Conservation (phyloP, 306 rosid genomes). For the cucumber (Cucumis sativus) region DNA sequence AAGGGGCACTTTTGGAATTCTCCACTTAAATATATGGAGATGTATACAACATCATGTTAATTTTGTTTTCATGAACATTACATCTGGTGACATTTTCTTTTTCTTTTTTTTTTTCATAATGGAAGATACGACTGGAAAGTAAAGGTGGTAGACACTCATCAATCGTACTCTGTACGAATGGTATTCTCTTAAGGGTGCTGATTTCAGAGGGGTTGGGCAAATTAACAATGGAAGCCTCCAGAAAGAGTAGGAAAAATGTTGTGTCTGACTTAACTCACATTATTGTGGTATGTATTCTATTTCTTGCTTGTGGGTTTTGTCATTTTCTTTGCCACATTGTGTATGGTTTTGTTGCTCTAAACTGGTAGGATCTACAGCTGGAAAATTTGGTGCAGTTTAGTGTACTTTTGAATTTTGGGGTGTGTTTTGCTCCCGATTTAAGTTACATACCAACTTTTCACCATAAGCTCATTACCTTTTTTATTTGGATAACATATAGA, state of each 20-base stretch:
- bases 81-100: not conserved
- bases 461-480: not conserved
- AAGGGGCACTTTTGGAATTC: not conserved
- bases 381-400: not conserved
- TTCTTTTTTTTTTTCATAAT: not conserved
- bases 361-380: not conserved
- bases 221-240: slow-evolving; percentile 13
- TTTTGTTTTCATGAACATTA: not conserved
- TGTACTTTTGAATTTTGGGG: not conserved
- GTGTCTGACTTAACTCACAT: slow-evolving; percentile 64
- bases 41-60: not conserved
- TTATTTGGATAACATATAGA: not conserved
- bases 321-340: not conserved
- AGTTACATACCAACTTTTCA: not conserved
- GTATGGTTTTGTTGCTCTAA: not conserved
- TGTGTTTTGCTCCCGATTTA: not conserved
- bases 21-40: not conserved
- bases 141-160: slow-evolving; percentile 79
- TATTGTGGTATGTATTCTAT: slow-evolving; percentile 56
- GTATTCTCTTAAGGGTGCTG: slow-evolving; percentile 69
- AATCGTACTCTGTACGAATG: slow-evolving; percentile 80
- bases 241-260: slow-evolving; percentile 20
- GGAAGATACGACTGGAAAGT: slow-evolving; percentile 84
- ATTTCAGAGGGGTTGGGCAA: slow-evolving; percentile 32
- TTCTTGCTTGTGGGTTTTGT: not conserved